Evolutionary conservation across 768 basidiomycete species (phyloP), one percentile per base, ranked within the genome.

Genomic region (Lactarius sanguifluus): DNA sequence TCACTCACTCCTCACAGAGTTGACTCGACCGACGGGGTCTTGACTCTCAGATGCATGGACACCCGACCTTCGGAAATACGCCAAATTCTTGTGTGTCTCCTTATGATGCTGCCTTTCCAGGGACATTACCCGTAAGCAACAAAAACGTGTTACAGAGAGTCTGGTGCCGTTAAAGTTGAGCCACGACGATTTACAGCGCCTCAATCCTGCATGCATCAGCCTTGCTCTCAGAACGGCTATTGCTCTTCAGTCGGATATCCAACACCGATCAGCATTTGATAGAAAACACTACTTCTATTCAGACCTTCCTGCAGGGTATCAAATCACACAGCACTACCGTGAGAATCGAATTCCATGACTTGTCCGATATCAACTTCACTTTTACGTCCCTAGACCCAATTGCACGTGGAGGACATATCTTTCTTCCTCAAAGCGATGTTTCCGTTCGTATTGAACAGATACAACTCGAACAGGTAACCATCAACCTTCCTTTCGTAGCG

Each of bases 201-300:
- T 92, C 67, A 91, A 91, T 71, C 79, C 81, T 16, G 82, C 79
- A 75, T 90, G 88, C 64, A 89, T 97, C 2, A 84, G 90, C 67
- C 83, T 97, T 7, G 93, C 91, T 3, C 75, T 95, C 0, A 82
- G 91, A 9, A 88, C 94, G 0, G 92, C 95, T 0, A 72, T 95
- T 2, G 95, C 95, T 5, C 81, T 98, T 28, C 77, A 83, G 40
- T 80, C 86, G 15, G 69, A 82, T 5, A 81, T 96, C 59, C 91
- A 91, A 69, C 69, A 70, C 0, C 81, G 82, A 23, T 96, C 94
- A 0, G 83, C 91, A 0, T 98, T 98, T 72, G 97, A 98, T 76
- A 82, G 97, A 70, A 99, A 99, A 75, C 97, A 98, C 75, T 99
- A 99, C 75, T 98, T 98, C 76, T 98, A 99, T 73, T 84, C 92